Conservation (phyloP, 2,329 filamentous ascomycete genomes). For the Tolypocladium inflatum region DNA sequence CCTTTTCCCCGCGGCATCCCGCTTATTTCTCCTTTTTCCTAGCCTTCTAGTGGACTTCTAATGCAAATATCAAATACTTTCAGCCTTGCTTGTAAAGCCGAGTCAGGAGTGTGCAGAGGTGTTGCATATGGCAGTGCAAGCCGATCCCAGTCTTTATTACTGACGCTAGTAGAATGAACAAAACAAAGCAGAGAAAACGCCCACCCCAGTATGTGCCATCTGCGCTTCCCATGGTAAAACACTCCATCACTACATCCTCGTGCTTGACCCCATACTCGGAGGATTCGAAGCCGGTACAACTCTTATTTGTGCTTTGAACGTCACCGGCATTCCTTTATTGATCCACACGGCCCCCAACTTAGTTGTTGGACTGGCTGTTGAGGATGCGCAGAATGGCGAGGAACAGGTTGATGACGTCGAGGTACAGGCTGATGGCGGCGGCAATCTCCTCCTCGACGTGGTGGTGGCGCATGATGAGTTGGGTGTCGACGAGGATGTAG, state of each 20-base stretch:
- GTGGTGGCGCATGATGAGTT: slow-evolving; percentile 90
- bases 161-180: background rate
- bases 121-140: background rate
- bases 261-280: background rate
- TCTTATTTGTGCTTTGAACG: too few relatives aligned
- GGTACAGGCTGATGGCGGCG: slow-evolving; percentile 85
- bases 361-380: slow-evolving; percentile 94
- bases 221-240: background rate
- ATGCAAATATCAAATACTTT: slow-evolving; percentile 51
- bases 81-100: slow-evolving; percentile 11
- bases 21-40: slow-evolving; percentile 28
- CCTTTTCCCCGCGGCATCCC: slow-evolving; percentile 8
- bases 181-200: background rate
- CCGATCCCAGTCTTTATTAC: background rate
- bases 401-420: slow-evolving; percentile 97
- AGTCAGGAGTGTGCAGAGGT: background rate
- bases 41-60: slow-evolving; percentile 52
- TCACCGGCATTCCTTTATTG: too few relatives aligned
- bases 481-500: slow-evolving; percentile 94
- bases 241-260: background rate
- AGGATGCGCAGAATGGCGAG: slow-evolving; percentile 89
- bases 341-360: slow-evolving; percentile 12
- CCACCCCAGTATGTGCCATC: background rate
- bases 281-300: background rate
- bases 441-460: slow-evolving; percentile 98